phyloP scores from a whole-genome alignment of 441 rosid species.

The Euphorbia neoarborescens region DNA sequence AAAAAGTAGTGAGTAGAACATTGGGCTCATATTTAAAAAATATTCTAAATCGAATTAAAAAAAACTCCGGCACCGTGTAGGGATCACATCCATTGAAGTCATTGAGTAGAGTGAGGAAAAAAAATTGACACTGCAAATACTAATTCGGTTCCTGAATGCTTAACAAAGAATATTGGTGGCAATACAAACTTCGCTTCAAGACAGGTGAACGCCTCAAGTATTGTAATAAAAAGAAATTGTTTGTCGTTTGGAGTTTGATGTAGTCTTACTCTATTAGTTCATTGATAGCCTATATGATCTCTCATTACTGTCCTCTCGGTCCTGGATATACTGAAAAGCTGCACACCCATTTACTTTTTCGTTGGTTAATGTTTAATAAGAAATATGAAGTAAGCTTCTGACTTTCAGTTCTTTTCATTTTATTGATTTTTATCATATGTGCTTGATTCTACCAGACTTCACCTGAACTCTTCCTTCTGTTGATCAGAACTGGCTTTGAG shows the following conservation, averaged over 20 bases:
- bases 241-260: not conserved
- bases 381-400: constrained; percentile 1
- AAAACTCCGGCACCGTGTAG: not conserved
- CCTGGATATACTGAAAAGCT: constrained; percentile 1
- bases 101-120: not conserved
- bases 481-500: constrained; percentile 91
- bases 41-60: not conserved
- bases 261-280: not conserved
- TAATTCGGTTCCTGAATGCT: not conserved
- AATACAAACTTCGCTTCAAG: not conserved
- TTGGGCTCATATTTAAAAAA: not conserved
- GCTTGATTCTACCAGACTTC: constrained; percentile 22
- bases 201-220: not conserved
- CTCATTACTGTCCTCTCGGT: not conserved
- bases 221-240: not conserved
- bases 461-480: constrained; percentile 23
- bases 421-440: constrained; percentile 16
- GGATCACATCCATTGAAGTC: not conserved
- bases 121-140: not conserved
- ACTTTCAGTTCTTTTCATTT: not conserved
- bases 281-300: not conserved
- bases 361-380: not conserved
- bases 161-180: not conserved
- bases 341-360: not conserved
- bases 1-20: not conserved